A percentile compares a stretch with the other conserved stretches of the same genome.
Evolutionary conservation across 495 filamentous ascomycete genomes (phyloP).

Genomic region (Mytilinidion resinicola): DNA sequence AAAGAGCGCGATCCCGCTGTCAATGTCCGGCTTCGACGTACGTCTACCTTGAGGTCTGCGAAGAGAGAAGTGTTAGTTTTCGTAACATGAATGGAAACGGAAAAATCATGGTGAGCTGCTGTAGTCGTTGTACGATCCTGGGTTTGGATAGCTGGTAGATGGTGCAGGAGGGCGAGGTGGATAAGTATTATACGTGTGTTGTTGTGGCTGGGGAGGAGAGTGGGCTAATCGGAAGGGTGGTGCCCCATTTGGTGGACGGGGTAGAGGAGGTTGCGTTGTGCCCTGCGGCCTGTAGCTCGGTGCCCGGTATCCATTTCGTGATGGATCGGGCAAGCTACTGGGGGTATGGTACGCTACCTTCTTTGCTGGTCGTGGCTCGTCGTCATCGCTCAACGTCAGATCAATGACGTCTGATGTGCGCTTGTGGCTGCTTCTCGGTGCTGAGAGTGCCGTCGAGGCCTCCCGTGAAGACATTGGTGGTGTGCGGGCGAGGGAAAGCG

Average conservation of each 20-base stretch:
- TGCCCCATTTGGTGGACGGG: neutral
- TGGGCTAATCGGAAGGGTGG: neutral
- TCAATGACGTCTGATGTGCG: slow-evolving; percentile 30
- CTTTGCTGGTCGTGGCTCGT: slow-evolving; percentile 22
- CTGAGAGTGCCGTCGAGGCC: slow-evolving; percentile 15
- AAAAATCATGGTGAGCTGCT: neutral
- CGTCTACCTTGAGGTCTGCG: neutral
- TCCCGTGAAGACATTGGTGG: slow-evolving; percentile 24
- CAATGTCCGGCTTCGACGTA: no score
- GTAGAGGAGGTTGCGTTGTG: neutral
- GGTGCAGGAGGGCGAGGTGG: neutral
- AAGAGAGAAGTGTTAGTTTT: neutral
- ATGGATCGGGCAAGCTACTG: slow-evolving; percentile 22
- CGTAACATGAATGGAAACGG: neutral
- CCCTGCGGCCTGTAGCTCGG: neutral
- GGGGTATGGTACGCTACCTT: slow-evolving; percentile 30
- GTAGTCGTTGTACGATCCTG: neutral
- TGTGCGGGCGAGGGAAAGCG: slow-evolving; percentile 12
- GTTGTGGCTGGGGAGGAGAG: neutral
- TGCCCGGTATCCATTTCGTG: slow-evolving; percentile 1
- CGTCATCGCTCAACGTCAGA: slow-evolving; percentile 26
- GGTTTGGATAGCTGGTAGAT: neutral
- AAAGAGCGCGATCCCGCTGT: no score
- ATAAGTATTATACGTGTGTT: neutral
- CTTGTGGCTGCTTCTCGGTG: slow-evolving; percentile 19